These are phyloP conservation scores for Fraxinus nigra DNA, from an alignment of 305 asterid species.

Conservation along the genomic window DNA sequence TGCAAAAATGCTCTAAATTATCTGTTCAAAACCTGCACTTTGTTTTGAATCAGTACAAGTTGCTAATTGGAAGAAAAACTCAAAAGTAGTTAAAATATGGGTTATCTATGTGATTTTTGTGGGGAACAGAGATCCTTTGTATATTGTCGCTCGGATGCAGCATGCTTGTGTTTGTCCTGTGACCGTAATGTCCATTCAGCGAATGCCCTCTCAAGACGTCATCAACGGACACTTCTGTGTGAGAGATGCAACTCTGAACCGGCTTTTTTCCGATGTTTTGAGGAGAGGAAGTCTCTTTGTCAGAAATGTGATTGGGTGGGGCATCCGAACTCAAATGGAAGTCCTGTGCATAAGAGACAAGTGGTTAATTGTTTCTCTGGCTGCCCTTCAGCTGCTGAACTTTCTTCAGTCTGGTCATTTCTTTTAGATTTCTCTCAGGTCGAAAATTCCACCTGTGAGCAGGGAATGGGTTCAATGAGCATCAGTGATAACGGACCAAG, in stretches of 20 bases:
- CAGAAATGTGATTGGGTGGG: slow-evolving; percentile 56
- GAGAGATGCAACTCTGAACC: slow-evolving; percentile 56
- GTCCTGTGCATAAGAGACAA: slow-evolving; percentile 46
- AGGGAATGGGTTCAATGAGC: slow-evolving; percentile 44
- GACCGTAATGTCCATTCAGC: slow-evolving; percentile 67
- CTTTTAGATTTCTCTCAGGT: slow-evolving; percentile 35
- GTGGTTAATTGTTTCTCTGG: slow-evolving; percentile 56
- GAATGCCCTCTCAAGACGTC: slow-evolving; percentile 59
- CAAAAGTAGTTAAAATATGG: slow-evolving; percentile 33
- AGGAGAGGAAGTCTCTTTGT: slow-evolving; percentile 57
- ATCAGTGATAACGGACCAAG: slow-evolving; percentile 30
- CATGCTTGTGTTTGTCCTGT: slow-evolving; percentile 59
- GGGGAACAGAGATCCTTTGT: slow-evolving; percentile 51
- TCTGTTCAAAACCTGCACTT: background rate
- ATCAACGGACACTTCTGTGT: slow-evolving; percentile 58
- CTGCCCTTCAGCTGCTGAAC: slow-evolving; percentile 61
- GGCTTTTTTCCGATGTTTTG: slow-evolving; percentile 47
- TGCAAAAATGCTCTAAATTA: background rate
- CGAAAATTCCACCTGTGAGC: slow-evolving; percentile 35
- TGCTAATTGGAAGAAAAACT: slow-evolving; percentile 3
- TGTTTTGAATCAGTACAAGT: background rate
- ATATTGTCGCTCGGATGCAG: slow-evolving; percentile 64
- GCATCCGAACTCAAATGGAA: slow-evolving; percentile 36
- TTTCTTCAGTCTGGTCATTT: slow-evolving; percentile 56
- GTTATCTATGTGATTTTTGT: slow-evolving; percentile 57